Base-by-base conservation (phyloP, 1,139 yeast genomes). In the Torulaspora globosa region DNA sequence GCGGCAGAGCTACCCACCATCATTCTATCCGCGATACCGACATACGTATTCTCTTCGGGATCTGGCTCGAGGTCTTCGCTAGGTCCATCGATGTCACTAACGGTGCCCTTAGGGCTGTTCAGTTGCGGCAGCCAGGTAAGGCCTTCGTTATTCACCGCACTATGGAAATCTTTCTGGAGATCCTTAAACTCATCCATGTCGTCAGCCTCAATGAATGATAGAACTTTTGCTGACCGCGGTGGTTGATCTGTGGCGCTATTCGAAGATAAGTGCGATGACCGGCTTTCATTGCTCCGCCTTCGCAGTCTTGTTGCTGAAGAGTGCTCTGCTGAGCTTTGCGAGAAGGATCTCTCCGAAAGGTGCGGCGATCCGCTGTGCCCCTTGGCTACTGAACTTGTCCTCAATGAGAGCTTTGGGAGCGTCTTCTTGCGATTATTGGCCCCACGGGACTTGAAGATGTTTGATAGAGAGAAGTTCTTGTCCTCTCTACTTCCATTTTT, bases 181-280 rank as follows among this genome's bases (percentile, higher is more conserved):
- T 57, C 60, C 34, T 59, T 53, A 45, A 60, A 63, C 29, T 63
- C 67, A 40, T 59, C 62, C 55, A 62, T 51, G 45, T 63, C 67
- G 37, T 60, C 65, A 2, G 61, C 63, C 16, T 52, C 65, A 21
- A 57, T 51, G 30, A 50, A 54, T 1, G 65, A 58, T 21, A 61
- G 41, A 5, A 61, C 60, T 36, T 53, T 57, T 11, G 62, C 60
- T n/a, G 62, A 55, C 34, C 56, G 49, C 5, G 57, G 56, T 4
- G 57, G 52, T 15, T 40, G 43, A 23, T 52, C 54, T 9, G 49
- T 35, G 9, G 46, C 40, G 10, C 44, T 47, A n/a, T 46, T 43
- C 9, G 54, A 49, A 19, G 41, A 27, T 12, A 34, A 39, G 11
- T 41, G 41, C 5, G 58, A 50, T 14, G 52, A 42, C 9, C 48